Evolutionary conservation across 2,329 filamentous ascomycete species (phyloP).

Genomic region (Colletotrichum siamense): DNA sequence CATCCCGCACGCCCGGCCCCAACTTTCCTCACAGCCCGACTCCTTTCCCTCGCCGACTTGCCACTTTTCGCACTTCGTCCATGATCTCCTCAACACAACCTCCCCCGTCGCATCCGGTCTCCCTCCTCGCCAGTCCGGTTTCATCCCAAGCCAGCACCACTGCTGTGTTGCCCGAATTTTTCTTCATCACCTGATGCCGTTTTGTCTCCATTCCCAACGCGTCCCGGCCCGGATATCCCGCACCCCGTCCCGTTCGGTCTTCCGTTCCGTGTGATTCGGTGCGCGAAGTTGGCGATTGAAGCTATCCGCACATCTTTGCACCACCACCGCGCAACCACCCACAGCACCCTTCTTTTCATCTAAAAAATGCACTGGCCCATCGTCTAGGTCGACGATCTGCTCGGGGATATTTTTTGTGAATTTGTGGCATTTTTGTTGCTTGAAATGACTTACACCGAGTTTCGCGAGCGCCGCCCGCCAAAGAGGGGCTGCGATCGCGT

Average conservation of each 20-base stretch:
- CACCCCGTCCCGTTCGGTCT: not conserved
- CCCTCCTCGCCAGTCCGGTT: not conserved
- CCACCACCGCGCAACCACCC: slow-evolving; percentile 7
- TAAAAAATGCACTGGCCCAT: not conserved
- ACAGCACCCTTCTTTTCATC: not conserved
- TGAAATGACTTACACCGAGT: slow-evolving; percentile 23
- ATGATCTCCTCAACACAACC: slow-evolving; percentile 2
- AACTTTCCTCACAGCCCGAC: slow-evolving; percentile 11
- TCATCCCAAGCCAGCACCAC: not conserved
- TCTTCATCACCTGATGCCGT: not conserved
- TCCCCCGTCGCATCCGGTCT: slow-evolving; percentile 14
- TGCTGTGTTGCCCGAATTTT: not conserved
- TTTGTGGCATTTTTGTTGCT: slow-evolving; percentile 9
- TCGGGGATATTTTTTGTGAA: slow-evolving; percentile 7
- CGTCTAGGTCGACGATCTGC: slow-evolving; percentile 6
- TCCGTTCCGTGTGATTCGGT: not conserved
- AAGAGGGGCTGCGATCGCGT: not conserved
- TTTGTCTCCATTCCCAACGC: not conserved
- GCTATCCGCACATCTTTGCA: slow-evolving; percentile 23
- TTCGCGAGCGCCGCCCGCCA: slow-evolving; percentile 3
- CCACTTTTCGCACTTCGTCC: slow-evolving; percentile 11
- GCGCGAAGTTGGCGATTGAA: slow-evolving; percentile 12
- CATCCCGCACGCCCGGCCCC: not conserved
- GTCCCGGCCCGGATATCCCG: not conserved
- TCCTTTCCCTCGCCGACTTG: slow-evolving; percentile 19